Evolutionary conservation across 2,329 filamentous ascomycete species (phyloP).

Genomic region (Pseudopyrenochaeta lycopersici): DNA sequence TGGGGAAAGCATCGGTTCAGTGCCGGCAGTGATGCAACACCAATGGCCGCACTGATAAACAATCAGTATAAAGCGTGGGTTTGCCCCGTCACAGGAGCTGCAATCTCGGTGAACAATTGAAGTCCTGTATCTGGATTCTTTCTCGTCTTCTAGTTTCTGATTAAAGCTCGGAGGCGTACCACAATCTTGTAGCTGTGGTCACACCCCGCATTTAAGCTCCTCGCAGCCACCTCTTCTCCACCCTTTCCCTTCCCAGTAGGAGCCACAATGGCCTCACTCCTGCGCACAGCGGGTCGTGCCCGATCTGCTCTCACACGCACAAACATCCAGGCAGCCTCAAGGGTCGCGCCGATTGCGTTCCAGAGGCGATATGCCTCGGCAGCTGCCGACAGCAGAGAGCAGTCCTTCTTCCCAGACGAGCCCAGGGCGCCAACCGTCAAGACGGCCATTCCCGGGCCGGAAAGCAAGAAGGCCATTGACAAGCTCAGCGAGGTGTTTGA

Average conservation of each 20-base stretch:
- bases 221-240: not conserved
- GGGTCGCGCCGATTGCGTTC: slow-evolving; percentile 26
- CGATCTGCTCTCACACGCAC: slow-evolving; percentile 26
- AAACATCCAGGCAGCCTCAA: slow-evolving; percentile 23
- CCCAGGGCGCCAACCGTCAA: slow-evolving; percentile 63
- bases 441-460: slow-evolving; percentile 77
- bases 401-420: slow-evolving; percentile 67
- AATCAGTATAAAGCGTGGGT: slow-evolving; percentile 16
- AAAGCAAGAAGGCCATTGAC: slow-evolving; percentile 72
- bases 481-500: slow-evolving; percentile 84
- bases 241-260: not conserved
- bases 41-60: slow-evolving; percentile 18
- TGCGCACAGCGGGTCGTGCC: slow-evolving; percentile 36
- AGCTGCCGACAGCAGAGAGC: slow-evolving; percentile 47
- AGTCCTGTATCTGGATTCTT: not conserved
- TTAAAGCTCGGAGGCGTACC: not conserved
- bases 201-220: not conserved
- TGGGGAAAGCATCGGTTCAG: slow-evolving; percentile 30
- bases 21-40: slow-evolving; percentile 12
- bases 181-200: not conserved
- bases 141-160: not conserved
- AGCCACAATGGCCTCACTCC: slow-evolving; percentile 41
- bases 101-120: not conserved
- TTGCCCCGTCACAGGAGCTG: not conserved
- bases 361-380: slow-evolving; percentile 45